Conservation (phyloP, 1,139 yeast species). For the Debaryomyces udenii region DNA sequence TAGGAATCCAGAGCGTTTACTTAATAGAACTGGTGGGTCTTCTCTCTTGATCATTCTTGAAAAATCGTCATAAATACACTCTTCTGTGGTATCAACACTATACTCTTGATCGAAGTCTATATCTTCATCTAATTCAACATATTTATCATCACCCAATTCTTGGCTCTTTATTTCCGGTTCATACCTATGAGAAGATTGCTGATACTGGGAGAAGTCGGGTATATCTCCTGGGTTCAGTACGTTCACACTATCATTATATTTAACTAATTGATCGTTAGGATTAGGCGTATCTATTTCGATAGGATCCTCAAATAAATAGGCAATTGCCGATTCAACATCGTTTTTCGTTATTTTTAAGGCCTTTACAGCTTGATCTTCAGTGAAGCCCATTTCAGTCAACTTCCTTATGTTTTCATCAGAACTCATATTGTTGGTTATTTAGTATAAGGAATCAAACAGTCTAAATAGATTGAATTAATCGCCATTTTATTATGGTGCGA, state of each 20-base stretch:
- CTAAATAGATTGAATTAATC: too few relatives aligned
- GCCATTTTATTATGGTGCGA: too few relatives aligned
- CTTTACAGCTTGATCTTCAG: conserved; percentile 42
- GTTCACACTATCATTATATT: conserved; percentile 20
- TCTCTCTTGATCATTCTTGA: conserved; percentile 2
- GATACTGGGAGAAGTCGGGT: conserved; percentile 17
- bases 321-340: conserved; percentile 58
- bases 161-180: neutral
- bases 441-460: too few relatives aligned
- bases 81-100: conserved; percentile 1
- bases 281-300: conserved; percentile 20
- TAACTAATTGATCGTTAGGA: conserved; percentile 11
- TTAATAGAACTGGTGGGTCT: conserved; percentile 23
- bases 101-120: conserved; percentile 6
- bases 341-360: conserved; percentile 47
- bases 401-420: conserved; percentile 29
- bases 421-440: conserved; percentile 10
- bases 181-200: conserved; percentile 1
- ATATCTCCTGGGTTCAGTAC: conserved; percentile 24
- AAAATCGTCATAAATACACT: conserved; percentile 7
- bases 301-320: conserved; percentile 51
- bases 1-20: conserved; percentile 18
- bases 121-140: conserved; percentile 4
- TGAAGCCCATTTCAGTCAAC: conserved; percentile 66
- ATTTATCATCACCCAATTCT: neutral